A percentile compares a stretch with the other conserved stretches of the same genome.
Evolutionary conservation across 306 rosid genomes (phyloP).

Genomic region (Lablab purpureus): DNA sequence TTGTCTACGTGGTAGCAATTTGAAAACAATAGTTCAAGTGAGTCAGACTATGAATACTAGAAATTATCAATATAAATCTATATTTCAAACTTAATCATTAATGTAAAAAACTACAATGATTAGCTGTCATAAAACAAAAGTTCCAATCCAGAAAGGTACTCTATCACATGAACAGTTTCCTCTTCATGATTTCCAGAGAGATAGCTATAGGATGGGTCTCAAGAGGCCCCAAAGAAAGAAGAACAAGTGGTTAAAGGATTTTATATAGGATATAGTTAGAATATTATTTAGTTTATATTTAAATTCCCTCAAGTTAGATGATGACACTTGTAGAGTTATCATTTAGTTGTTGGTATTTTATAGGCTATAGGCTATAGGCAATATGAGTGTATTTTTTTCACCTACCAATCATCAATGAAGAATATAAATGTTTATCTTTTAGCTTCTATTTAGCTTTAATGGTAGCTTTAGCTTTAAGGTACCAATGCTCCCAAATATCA

Average conservation of each 20-base stretch:
- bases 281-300: too few relatives aligned
- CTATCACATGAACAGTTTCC: background rate
- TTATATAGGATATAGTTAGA: too few relatives aligned
- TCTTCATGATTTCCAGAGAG: background rate
- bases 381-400: too few relatives aligned
- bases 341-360: too few relatives aligned
- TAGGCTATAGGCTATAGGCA: too few relatives aligned
- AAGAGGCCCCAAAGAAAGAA: too few relatives aligned
- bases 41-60: background rate
- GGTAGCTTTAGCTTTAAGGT: background rate
- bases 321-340: too few relatives aligned
- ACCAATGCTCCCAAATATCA: background rate
- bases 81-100: conserved; percentile 51
- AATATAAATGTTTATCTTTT: too few relatives aligned
- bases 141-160: conserved; percentile 41
- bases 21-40: background rate
- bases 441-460: too few relatives aligned
- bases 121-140: conserved; percentile 60
- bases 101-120: conserved; percentile 8
- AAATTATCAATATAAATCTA: background rate
- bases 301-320: too few relatives aligned
- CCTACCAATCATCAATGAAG: too few relatives aligned
- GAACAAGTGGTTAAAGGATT: too few relatives aligned
- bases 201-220: background rate
- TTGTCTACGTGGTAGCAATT: conserved; percentile 61